Evolutionary conservation across 2,329 filamentous ascomycete species (phyloP).

Genomic region (Neofusicoccum umdonicola): DNA sequence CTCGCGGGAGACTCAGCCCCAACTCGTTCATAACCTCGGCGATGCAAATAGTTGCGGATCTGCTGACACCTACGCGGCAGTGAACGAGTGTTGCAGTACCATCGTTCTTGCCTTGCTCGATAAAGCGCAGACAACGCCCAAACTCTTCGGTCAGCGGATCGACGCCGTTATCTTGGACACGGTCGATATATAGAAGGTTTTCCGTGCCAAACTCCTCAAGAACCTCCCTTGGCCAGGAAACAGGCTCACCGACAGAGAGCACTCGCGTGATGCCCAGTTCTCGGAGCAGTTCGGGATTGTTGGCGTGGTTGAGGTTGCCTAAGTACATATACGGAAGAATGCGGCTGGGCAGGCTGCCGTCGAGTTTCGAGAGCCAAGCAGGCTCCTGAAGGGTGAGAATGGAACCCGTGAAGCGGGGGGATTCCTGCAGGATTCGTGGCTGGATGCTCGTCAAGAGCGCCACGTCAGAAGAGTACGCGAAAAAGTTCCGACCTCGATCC

Average conservation of each 20-base stretch:
- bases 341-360: slow-evolving; percentile 87
- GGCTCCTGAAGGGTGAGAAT: slow-evolving; percentile 63
- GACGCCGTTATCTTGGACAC: slow-evolving; percentile 95
- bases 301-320: slow-evolving; percentile 88
- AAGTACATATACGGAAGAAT: slow-evolving; percentile 94
- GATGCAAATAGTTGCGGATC: slow-evolving; percentile 96
- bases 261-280: slow-evolving; percentile 83
- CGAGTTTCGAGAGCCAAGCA: slow-evolving; percentile 76
- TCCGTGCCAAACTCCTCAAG: slow-evolving; percentile 68
- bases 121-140: slow-evolving; percentile 81
- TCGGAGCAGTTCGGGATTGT: slow-evolving; percentile 80
- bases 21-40: slow-evolving; percentile 92
- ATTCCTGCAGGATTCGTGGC: slow-evolving; percentile 69
- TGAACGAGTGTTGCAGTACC: slow-evolving; percentile 89
- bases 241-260: slow-evolving; percentile 85
- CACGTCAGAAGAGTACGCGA: slow-evolving; percentile 90
- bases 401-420: slow-evolving; percentile 55
- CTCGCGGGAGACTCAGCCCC: slow-evolving; percentile 79
- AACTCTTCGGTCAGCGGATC: slow-evolving; percentile 88
- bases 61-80: slow-evolving; percentile 91
- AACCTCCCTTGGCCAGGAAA: slow-evolving; percentile 74
- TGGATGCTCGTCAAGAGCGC: slow-evolving; percentile 75
- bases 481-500: slow-evolving; percentile 83
- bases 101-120: slow-evolving; percentile 75
- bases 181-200: slow-evolving; percentile 76